A percentile compares a stretch with the other conserved stretches of the same genome.
phyloP scores from a whole-genome alignment of 2,329 filamentous ascomycete genomes.

The Aspergillus pseudoterreus region DNA sequence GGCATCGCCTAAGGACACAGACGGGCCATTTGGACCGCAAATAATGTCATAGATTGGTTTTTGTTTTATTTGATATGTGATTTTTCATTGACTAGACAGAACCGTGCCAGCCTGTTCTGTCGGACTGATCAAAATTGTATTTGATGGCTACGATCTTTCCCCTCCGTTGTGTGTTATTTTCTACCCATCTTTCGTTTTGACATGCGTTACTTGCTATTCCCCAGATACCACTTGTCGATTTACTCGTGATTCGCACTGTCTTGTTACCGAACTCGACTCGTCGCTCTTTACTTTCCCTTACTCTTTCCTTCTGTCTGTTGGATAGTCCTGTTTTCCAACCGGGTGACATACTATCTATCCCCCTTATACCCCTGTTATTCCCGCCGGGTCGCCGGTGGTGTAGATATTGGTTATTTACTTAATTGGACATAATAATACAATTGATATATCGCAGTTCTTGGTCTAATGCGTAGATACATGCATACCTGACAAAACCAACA shows the following conservation, averaged over 20 bases:
- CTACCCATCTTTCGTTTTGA: slow-evolving; percentile 2
- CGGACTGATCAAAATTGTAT: neutral
- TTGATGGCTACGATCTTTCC: slow-evolving; percentile 8
- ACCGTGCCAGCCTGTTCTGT: neutral
- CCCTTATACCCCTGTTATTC: neutral
- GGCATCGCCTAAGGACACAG: slow-evolving; percentile 28
- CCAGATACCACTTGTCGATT: slow-evolving; percentile 17
- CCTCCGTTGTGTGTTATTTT: neutral
- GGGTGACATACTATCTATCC: too few species aligned
- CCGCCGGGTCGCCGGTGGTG: slow-evolving; percentile 2
- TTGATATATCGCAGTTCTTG: neutral
- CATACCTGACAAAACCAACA: neutral
- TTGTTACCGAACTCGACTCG: neutral
- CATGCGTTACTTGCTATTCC: slow-evolving; percentile 3
- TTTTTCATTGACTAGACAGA: slow-evolving; percentile 6
- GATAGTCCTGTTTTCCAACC: neutral
- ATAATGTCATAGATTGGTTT: slow-evolving; percentile 19
- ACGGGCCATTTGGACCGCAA: slow-evolving; percentile 31
- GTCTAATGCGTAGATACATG: neutral
- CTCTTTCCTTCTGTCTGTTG: slow-evolving; percentile 7
- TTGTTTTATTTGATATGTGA: slow-evolving; percentile 2
- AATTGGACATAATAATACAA: slow-evolving; percentile 10
- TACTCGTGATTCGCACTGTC: neutral
- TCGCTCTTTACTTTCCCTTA: neutral
- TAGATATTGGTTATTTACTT: slow-evolving; percentile 10